Base-by-base conservation (phyloP, 192 early-diverging fungal genomes). In the Rhizophagus prolifer region DNA sequence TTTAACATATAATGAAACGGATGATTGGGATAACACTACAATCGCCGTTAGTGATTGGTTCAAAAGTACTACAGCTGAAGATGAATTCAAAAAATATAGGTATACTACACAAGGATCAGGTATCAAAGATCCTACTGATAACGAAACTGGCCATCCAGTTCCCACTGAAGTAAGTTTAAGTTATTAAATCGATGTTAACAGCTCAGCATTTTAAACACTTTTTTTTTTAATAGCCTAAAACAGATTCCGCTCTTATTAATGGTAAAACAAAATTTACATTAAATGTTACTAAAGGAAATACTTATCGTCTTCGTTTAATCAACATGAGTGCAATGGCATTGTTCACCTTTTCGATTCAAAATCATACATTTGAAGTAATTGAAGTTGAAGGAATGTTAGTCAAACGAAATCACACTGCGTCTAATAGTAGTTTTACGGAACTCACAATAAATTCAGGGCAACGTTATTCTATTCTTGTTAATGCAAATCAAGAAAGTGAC, bases 231-330 rank as follows among this genome's bases (percentile, higher is more conserved):
- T 60, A 94, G 75, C 92, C 92, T n/a, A 85, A 90, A 2, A 91
- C 93, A 54, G 83, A 91, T 30, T 79, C 83, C 2, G 92, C 86
- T 21, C 69, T 94, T 23, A 83, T 94, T 26, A 87, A 89, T 77
- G 80, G 87, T 10, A n/a, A n/a, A n/a, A 81, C 81, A 9, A 68
- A 50, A 2, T 31, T 31, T 2, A 31, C 30, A 36, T 80, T 92
- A 50, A 64, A 71, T 34, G 91, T 95, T 78, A 75, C 58, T 60
- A 84, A 91, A 1, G 90, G 91, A 58, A 93, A 91, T 81, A 92
- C 88, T 10, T 94, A 94, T 82, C 89, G 93, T 31, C 74, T 95
- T 64, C 90, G 94, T 9, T 68, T 95, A 47, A 88, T 95, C 83
- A 91, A 90, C 78, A 90, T 92, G 87, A 89, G 79, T 10, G 86